A percentile compares a stretch with the other conserved stretches of the same genome.
phyloP scores from a whole-genome alignment of 139 green algal species.

The Astrephomene gubernaculifera region DNA sequence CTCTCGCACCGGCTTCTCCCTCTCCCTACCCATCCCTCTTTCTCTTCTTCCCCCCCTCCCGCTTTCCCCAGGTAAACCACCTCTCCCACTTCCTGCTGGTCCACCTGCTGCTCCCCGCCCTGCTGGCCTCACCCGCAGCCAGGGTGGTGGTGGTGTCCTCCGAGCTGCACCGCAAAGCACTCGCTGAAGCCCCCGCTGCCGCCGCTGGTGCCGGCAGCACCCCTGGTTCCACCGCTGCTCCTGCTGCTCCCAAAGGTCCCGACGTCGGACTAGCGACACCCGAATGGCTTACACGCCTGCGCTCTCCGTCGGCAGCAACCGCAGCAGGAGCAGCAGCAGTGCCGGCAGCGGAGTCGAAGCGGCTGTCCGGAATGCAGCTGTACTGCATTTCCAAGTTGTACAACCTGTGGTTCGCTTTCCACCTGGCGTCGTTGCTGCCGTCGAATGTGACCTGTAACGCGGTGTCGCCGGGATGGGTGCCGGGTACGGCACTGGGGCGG shows the following conservation, averaged over 20 bases:
- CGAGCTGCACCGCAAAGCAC: slow-evolving; percentile 36
- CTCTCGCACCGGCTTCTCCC: neutral
- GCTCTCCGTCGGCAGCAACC: neutral
- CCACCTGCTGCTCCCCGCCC: slow-evolving; percentile 41
- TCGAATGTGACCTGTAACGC: slow-evolving; percentile 7
- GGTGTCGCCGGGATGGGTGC: slow-evolving; percentile 46
- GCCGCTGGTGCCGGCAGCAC: neutral
- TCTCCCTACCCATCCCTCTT: neutral
- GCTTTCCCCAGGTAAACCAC: slow-evolving; percentile 42
- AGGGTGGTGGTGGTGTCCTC: slow-evolving; percentile 47
- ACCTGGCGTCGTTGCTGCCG: slow-evolving; percentile 8
- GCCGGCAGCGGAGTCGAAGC: neutral
- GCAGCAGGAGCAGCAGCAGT: neutral
- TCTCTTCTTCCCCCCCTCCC: neutral
- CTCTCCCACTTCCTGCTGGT: slow-evolving; percentile 53
- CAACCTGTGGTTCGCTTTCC: slow-evolving; percentile 41
- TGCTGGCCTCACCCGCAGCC: slow-evolving; percentile 1
- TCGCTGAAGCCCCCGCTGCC: too few relatives aligned
- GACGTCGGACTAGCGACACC: neutral
- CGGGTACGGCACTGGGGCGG: slow-evolving; percentile 23
- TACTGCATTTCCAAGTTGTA: slow-evolving; percentile 50
- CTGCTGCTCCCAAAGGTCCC: too few relatives aligned
- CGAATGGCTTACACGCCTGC: slow-evolving; percentile 10
- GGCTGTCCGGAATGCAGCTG: neutral
- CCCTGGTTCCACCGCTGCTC: too few relatives aligned